Evolutionary conservation across 2,329 filamentous ascomycete genomes (phyloP), one percentile per base, ranked within the genome.

Genomic region (Aspergillus transmontanensis): DNA sequence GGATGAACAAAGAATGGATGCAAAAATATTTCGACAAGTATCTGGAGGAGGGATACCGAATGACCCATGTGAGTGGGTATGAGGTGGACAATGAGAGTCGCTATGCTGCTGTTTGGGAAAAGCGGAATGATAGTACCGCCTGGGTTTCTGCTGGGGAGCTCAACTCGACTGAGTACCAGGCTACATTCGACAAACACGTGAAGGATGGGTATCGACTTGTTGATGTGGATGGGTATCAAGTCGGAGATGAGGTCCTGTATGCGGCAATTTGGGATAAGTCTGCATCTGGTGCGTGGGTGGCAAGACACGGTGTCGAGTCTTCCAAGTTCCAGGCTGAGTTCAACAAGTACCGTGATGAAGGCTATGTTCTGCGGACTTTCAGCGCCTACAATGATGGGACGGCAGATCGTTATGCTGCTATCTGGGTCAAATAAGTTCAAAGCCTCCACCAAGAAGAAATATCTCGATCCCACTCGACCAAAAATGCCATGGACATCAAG

Each of bases 41-140:
- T 32, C 9, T 62, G 1, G 51, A 46, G 10, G 34, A 64, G 36
- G 64, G 64, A 14, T 66, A 66, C 39, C 34, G 48, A 34, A 53
- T 66, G 46, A 60, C 59, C 2, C 57, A 66, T 41, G 54, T 64
- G 19, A 66, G 64, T 32, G 64, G 58, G 12, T 66, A 66, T 34
- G 64, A 66, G 50, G 53, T 62, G 16, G 36, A 36, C 6, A 53
- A 57, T 14, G 59, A 60, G 48, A 48, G 43, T n/a, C 64, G 62
- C 14, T 66, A 58, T 59, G 64, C 64, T 11, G 64, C 64, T 10
- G 28, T 66, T 6, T 66, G 64, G 64, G 64, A 66, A 59, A 60
- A 66, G 59, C 16, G n/a, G 12, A 39, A 53, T 28, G 54, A 62
- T 7, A 39, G 21, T 19, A 28, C 23, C 10, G 48, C 43, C 16